A percentile compares a stretch with the other conserved stretches of the same genome.
Conservation (phyloP, 176 grass and related monocot species). For the Oryza rufipogon region DNA sequence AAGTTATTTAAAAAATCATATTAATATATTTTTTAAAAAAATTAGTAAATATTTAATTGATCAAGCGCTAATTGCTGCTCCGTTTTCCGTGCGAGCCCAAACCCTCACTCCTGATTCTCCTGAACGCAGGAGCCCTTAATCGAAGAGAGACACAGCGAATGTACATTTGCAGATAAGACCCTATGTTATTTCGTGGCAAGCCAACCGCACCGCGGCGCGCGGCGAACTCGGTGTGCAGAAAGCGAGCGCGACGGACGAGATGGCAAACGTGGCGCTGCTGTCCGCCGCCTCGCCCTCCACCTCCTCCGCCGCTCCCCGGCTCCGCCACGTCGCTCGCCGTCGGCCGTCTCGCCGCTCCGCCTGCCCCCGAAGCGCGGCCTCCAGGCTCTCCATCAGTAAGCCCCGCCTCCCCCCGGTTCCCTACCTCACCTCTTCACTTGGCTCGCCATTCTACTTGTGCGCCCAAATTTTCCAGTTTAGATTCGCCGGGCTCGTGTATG, state of each 20-base stretch:
- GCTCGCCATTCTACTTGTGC: not conserved
- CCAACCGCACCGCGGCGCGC: conserved; percentile 4
- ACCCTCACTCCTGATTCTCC: too few relatives aligned
- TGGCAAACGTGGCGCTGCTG: conserved; percentile 53
- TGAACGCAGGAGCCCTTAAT: too few relatives aligned
- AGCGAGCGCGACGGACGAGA: conserved; percentile 40
- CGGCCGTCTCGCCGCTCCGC: conserved; percentile 8
- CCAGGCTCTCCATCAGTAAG: conserved; percentile 43
- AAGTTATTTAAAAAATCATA: too few relatives aligned
- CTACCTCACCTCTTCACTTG: not conserved
- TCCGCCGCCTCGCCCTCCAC: conserved; percentile 32
- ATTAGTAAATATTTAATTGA: too few relatives aligned
- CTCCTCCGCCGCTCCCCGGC: conserved; percentile 11
- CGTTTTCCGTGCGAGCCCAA: too few relatives aligned
- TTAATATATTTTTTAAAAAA: too few relatives aligned
- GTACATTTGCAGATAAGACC: not conserved
- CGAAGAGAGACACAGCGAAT: too few relatives aligned
- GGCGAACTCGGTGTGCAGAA: not conserved
- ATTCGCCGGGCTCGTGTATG: not conserved
- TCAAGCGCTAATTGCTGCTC: too few relatives aligned
- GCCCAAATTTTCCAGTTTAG: not conserved
- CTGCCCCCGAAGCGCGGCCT: not conserved
- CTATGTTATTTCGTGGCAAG: not conserved
- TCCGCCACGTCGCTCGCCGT: conserved; percentile 23
- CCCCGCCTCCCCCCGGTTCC: not conserved